Percentiles rank a stretch among this genome's conserved stretches.
These are phyloP conservation scores for Pilobolus umbonatus DNA, from an alignment of 192 early-diverging fungal genomes.

Conservation along the genomic window DNA sequence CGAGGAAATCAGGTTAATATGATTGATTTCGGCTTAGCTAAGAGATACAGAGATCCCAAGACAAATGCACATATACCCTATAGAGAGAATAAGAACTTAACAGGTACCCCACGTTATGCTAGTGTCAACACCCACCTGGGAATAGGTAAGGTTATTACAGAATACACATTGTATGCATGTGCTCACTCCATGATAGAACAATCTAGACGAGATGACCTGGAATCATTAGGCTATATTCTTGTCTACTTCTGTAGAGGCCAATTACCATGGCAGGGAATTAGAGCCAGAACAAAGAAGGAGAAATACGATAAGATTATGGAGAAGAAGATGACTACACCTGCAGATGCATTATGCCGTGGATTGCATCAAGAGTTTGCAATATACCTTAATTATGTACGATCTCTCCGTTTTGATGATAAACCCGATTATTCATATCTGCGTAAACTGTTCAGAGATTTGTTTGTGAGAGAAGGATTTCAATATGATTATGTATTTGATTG, in stretches of 20 bases:
- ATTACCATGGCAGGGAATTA: slow-evolving; percentile 89
- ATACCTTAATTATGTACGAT: slow-evolving; percentile 82
- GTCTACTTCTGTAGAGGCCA: slow-evolving; percentile 89
- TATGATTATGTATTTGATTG: slow-evolving; percentile 92
- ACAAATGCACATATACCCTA: slow-evolving; percentile 86
- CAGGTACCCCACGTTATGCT: slow-evolving; percentile 87
- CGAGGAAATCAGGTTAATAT: slow-evolving; percentile 84
- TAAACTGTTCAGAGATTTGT: slow-evolving; percentile 81
- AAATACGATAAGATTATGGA: slow-evolving; percentile 96
- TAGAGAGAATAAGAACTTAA: slow-evolving; percentile 89
- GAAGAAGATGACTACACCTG: slow-evolving; percentile 88
- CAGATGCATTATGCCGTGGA: slow-evolving; percentile 79
- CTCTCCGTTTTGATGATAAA: slow-evolving; percentile 82
- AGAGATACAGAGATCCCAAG: slow-evolving; percentile 81
- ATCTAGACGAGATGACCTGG: slow-evolving; percentile 86
- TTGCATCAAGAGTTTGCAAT: slow-evolving; percentile 83
- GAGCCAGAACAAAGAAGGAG: slow-evolving; percentile 87
- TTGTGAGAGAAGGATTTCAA: slow-evolving; percentile 78
- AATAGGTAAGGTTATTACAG: slow-evolving; percentile 39
- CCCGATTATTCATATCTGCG: slow-evolving; percentile 89
- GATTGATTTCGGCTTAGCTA: slow-evolving; percentile 89
- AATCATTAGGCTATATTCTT: slow-evolving; percentile 84
- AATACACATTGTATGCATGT: neutral
- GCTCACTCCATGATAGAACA: slow-evolving; percentile 53
- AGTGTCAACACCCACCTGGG: slow-evolving; percentile 86